Evolutionary conservation across 2,329 filamentous ascomycete genomes (phyloP).

Genomic region (Phaeosphaeriaceae sp.): DNA sequence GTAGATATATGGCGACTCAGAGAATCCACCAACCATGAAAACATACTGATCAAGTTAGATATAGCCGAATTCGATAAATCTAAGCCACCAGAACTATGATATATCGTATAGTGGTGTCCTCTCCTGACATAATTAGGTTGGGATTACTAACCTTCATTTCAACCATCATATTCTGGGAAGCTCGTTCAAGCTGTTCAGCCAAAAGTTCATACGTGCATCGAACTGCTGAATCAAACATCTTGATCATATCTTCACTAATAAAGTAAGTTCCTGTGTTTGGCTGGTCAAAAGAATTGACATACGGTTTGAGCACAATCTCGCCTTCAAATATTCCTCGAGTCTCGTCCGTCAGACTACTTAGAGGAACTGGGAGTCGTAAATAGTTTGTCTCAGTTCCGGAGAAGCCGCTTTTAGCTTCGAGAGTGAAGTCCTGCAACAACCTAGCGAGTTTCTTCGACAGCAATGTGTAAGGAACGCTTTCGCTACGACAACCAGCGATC

Average conservation of each 20-base stretch:
- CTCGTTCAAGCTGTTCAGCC: conserved; percentile 13
- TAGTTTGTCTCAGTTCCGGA: conserved; percentile 21
- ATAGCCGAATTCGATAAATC: not conserved
- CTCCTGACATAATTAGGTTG: no score
- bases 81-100: not conserved
- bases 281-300: conserved; percentile 1
- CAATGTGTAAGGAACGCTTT: conserved; percentile 18
- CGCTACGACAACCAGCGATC: conserved; percentile 20
- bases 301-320: conserved; percentile 28
- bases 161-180: not conserved
- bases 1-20: conserved; percentile 31
- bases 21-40: conserved; percentile 38
- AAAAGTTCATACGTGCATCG: conserved; percentile 19
- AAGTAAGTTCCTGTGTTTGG: not conserved
- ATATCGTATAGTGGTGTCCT: no score
- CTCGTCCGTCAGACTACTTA: conserved; percentile 26
- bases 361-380: conserved; percentile 20
- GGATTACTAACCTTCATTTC: conserved; percentile 22
- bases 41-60: conserved; percentile 18
- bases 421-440: conserved; percentile 30
- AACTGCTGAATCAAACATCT: conserved; percentile 26
- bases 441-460: conserved; percentile 12
- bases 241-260: conserved; percentile 20
- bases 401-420: conserved; percentile 30
- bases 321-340: conserved; percentile 27